Conservation (phyloP, 345 rosid genomes). For the Euphorbia pulcherrima region DNA sequence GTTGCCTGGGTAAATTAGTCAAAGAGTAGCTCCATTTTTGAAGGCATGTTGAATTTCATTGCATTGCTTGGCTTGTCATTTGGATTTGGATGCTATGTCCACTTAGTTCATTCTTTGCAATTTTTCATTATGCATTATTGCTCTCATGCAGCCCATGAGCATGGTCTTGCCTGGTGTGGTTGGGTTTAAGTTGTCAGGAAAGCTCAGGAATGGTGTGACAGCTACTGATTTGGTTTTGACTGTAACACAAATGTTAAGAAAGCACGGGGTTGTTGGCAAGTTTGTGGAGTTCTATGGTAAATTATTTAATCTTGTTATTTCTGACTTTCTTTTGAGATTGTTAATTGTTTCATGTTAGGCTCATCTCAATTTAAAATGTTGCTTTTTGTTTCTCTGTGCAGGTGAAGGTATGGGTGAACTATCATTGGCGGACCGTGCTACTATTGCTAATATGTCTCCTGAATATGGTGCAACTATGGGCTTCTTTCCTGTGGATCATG, state of each 20-base stretch:
- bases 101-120: background rate
- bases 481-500: conserved; percentile 93
- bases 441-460: conserved; percentile 96
- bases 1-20: background rate
- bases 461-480: conserved; percentile 99
- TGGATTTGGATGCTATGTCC: no score
- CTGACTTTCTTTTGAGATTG: background rate
- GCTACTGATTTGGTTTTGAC: conserved; percentile 95
- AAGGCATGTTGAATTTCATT: no score
- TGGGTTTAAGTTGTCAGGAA: conserved; percentile 76
- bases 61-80: no score
- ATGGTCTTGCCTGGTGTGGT: conserved; percentile 98
- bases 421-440: conserved; percentile 90
- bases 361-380: conserved; percentile 4
- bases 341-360: conserved; percentile 1
- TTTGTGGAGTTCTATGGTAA: conserved; percentile 83
- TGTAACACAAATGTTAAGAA: conserved; percentile 88
- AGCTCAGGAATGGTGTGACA: conserved; percentile 78
- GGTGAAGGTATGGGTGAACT: conserved; percentile 88
- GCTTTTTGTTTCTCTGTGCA: conserved; percentile 25
- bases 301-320: background rate
- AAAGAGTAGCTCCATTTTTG: background rate
- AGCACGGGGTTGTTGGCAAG: conserved; percentile 95
- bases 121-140: conserved; percentile 6
- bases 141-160: conserved; percentile 80